A percentile compares a stretch with the other conserved stretches of the same genome.
Evolutionary conservation across 768 basidiomycete species (phyloP).

Genomic region (Boletus rubroflammeus): DNA sequence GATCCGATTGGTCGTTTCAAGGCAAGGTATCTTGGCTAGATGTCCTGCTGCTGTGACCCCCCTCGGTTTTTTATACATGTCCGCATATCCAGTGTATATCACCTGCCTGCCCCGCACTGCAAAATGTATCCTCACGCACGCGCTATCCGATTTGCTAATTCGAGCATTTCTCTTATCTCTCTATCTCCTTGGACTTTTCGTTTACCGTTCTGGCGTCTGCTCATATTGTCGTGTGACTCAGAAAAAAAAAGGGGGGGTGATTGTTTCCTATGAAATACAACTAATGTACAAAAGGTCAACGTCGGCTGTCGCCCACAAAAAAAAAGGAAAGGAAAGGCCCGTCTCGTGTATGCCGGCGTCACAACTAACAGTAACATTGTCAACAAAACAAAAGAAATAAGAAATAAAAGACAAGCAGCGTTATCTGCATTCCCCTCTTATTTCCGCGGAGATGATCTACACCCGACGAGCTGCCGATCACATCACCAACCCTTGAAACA

Average conservation of each 20-base stretch:
- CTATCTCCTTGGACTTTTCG: not conserved
- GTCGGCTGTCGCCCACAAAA: not conserved
- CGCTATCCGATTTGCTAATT: conserved; percentile 16
- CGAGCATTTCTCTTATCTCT: not conserved
- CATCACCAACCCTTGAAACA: conserved; percentile 28
- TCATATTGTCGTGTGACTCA: conserved; percentile 1
- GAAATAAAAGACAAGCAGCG: not conserved
- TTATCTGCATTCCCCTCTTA: not conserved
- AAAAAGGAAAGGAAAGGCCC: not conserved
- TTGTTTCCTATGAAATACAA: conserved; percentile 2
- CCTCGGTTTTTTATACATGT: not conserved
- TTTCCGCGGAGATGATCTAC: conserved; percentile 11
- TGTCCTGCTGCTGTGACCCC: not conserved
- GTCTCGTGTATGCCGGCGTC: not conserved
- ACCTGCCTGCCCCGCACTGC: conserved; percentile 6
- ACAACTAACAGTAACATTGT: not conserved
- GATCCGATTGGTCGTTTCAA: not conserved
- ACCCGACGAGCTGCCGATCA: conserved; percentile 2
- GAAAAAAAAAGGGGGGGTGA: not conserved
- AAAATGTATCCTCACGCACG: conserved; percentile 21
- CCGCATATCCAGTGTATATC: conserved; percentile 18
- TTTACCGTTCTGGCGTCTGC: not conserved
- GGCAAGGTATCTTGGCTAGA: not conserved
- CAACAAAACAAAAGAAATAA: not conserved
- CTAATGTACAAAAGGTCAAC: not conserved